phyloP scores from a whole-genome alignment of 2,329 filamentous ascomycete genomes.

The Sclerotiophoma versabilis region DNA sequence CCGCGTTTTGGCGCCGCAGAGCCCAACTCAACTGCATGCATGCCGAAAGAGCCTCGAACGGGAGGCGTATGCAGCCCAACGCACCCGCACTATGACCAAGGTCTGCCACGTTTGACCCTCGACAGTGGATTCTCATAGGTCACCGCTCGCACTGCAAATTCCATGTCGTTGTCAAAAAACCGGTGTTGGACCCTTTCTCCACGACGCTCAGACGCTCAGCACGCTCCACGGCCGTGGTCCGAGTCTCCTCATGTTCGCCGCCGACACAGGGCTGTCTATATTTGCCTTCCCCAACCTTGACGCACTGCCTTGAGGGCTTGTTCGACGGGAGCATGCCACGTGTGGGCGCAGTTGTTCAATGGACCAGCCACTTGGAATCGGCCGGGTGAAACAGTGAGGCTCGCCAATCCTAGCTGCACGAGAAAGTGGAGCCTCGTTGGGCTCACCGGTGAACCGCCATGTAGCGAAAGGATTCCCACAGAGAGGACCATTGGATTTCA shows the following conservation, averaged over 20 bases:
- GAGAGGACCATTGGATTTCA: background rate
- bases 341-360: constrained; percentile 18
- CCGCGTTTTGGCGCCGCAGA: constrained; percentile 13
- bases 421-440: constrained; percentile 8
- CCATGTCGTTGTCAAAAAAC: constrained; percentile 4
- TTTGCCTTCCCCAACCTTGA: constrained; percentile 6
- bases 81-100: constrained; percentile 4
- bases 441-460: constrained; percentile 15
- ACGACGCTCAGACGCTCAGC: constrained; percentile 4
- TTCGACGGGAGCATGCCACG: constrained; percentile 21
- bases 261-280: constrained; percentile 8
- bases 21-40: constrained; percentile 28
- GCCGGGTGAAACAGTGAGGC: constrained; percentile 2
- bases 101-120: constrained; percentile 10
- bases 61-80: constrained; percentile 31
- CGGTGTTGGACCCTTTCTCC: constrained; percentile 5
- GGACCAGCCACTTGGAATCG: constrained; percentile 4
- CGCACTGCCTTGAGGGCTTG: background rate
- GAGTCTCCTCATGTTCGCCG: constrained; percentile 12
- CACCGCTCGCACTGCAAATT: constrained; percentile 1
- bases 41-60: constrained; percentile 25
- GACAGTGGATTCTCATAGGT: background rate
- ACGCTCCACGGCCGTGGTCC: constrained; percentile 13
- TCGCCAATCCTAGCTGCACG: constrained; percentile 1
- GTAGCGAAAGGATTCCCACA: constrained; percentile 12